phyloP scores from a whole-genome alignment of 2,329 filamentous ascomycete genomes.

The Botryosphaeria dothidea region DNA sequence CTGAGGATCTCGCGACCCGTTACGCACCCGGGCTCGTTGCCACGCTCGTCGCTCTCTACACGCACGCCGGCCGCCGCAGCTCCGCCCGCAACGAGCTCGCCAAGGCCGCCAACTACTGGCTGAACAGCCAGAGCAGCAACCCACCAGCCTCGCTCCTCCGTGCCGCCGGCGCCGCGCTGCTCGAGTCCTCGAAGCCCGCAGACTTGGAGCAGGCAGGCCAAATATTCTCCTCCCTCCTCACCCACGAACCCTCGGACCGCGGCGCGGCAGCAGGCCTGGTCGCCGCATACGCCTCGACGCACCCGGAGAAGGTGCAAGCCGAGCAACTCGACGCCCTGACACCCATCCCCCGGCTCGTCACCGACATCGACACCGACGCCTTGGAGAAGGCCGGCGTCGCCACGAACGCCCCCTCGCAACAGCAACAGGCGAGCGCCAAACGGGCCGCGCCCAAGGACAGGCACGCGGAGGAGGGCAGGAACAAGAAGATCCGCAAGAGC shows the following conservation, averaged over 20 bases:
- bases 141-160: constrained; percentile 65
- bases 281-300: constrained; percentile 70
- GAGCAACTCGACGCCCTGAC: constrained; percentile 59
- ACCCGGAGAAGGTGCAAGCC: constrained; percentile 57
- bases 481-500: constrained; percentile 59
- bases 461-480: constrained; percentile 58
- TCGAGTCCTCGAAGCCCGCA: constrained; percentile 69
- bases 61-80: constrained; percentile 69
- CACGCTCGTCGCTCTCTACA: constrained; percentile 76
- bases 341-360: constrained; percentile 62
- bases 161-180: constrained; percentile 79
- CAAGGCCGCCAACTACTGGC: constrained; percentile 82
- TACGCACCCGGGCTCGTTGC: constrained; percentile 85
- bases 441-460: constrained; percentile 41
- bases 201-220: constrained; percentile 71
- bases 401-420: constrained; percentile 34
- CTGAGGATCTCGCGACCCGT: constrained; percentile 66
- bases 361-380: constrained; percentile 60
- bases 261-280: constrained; percentile 80
- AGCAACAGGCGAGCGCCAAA: constrained; percentile 39
- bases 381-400: constrained; percentile 70
- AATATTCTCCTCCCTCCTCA: constrained; percentile 74
- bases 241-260: constrained; percentile 65
- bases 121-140: constrained; percentile 49
- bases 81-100: constrained; percentile 73